phyloP scores from a whole-genome alignment of 1,139 yeast genomes.

The Protomyces inouyei region DNA sequence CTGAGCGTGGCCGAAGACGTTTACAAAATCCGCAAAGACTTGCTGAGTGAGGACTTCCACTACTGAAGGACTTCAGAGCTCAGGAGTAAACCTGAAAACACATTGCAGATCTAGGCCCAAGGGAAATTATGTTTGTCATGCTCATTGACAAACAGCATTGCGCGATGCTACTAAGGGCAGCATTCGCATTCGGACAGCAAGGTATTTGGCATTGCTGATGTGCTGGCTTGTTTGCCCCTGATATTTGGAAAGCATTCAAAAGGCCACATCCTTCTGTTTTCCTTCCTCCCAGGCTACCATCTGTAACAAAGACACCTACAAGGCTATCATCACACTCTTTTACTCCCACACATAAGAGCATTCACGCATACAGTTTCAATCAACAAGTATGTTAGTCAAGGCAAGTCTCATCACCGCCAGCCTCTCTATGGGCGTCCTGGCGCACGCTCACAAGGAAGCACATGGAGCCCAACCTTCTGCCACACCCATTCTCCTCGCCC shows the following conservation, averaged over 20 bases:
- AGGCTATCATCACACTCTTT: background rate
- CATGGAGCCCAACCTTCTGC: too few relatives aligned
- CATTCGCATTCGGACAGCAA: background rate
- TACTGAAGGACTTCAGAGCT: conserved; percentile 14
- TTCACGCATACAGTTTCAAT: background rate
- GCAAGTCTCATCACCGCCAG: background rate
- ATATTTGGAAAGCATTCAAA: background rate
- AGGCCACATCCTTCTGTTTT: background rate
- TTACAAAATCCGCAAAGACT: conserved; percentile 31
- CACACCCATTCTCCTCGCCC: too few relatives aligned
- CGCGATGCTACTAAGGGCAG: background rate
- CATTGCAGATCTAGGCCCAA: too few relatives aligned
- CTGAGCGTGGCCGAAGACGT: conserved; percentile 31
- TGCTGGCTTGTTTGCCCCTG: background rate
- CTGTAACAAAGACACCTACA: background rate
- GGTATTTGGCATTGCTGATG: background rate
- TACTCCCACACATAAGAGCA: background rate
- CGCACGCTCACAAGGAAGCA: background rate
- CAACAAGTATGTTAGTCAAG: background rate
- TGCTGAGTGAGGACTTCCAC: conserved; percentile 31
- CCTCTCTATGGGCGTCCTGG: background rate
- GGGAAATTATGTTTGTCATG: too few relatives aligned
- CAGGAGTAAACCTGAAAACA: too few relatives aligned
- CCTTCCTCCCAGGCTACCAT: background rate
- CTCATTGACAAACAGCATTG: too few relatives aligned